Base-by-base conservation (phyloP, 169 alveolate genomes). In the Cryptosporidium meleagridis region DNA sequence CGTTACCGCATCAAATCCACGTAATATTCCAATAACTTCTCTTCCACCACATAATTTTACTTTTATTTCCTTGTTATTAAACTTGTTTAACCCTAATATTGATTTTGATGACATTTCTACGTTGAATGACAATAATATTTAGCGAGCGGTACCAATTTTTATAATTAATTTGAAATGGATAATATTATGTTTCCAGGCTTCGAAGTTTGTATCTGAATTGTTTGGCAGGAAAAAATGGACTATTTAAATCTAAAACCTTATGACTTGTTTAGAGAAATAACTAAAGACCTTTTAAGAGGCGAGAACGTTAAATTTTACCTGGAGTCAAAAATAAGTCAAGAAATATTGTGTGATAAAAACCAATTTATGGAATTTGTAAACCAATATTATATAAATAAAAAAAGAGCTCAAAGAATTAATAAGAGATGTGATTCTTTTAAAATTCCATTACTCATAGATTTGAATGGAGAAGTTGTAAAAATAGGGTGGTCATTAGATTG, bases 1-100 rank as follows among this genome's bases (percentile, higher is more conserved):
- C 48, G 97, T 95, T 18, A 95, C 91, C 41, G 95, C 98, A 80
- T 96, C 98, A 91, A 96, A 96, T 16, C 97, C 98, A 86, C 94
- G 94, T 69, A 96, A 70, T 31, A 93, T 87, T 35, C 98, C 98
- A 69, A 95, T 94, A 26, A 96, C 95, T 33, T 95, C 91, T 52
- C 98, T 87, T 29, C 98, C 97, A 91, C 96, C 98, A 67, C 89
- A 80, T n/a, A 80, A 33, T 29, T 80, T 80, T 26, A 80, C 89
- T 26, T 51, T 80, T 4, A 80, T 80, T 37, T 80, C 89, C 16
- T 80, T 80, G 51, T 80, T 80, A 80, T 62, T 59, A 18, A 80
- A 80, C 23, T 80, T 80, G 52, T 23, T 80, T 21, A 80, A 59
- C 23, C 75, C 89, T 45, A 80, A 31, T 62, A 80, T 67, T 39